Percentiles rank a stretch among this genome's conserved stretches.
Conservation (phyloP, 257 asterid species). For the Lycium barbarum region DNA sequence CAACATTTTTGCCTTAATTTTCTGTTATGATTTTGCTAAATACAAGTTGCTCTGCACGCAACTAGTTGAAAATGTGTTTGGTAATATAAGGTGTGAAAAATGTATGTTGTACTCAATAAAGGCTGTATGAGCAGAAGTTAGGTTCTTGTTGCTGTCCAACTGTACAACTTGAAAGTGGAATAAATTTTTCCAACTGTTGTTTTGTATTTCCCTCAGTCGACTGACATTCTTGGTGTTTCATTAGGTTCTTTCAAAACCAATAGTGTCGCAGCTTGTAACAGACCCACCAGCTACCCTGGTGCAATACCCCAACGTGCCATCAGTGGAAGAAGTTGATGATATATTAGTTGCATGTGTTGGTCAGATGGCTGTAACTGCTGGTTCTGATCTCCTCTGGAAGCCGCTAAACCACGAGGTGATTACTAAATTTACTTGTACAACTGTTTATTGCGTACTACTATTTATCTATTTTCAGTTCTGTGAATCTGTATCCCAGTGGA, state of each 20-base stretch:
- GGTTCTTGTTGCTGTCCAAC: conserved; percentile 16
- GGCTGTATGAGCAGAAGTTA: conserved; percentile 11
- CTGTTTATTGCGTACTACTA: neutral
- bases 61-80: conserved; percentile 9
- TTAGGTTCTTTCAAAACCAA: conserved; percentile 82
- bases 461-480: neutral
- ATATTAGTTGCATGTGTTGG: conserved; percentile 73
- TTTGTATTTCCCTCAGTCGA: neutral
- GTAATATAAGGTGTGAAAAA: conserved; percentile 4
- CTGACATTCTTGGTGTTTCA: conserved; percentile 32
- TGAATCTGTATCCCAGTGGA: neutral
- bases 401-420: conserved; percentile 91
- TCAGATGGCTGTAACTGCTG: conserved; percentile 95
- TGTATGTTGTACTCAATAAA: neutral
- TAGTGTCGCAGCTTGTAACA: conserved; percentile 75
- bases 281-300: conserved; percentile 72
- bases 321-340: conserved; percentile 74
- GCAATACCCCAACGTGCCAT: conserved; percentile 59
- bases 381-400: conserved; percentile 92
- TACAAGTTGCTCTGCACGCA: conserved; percentile 4
- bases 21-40: neutral
- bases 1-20: neutral
- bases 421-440: neutral
- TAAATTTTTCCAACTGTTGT: neutral
- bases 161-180: neutral